phyloP scores from a whole-genome alignment of 2,329 filamentous ascomycete genomes.

The Fusarium veterinarium region DNA sequence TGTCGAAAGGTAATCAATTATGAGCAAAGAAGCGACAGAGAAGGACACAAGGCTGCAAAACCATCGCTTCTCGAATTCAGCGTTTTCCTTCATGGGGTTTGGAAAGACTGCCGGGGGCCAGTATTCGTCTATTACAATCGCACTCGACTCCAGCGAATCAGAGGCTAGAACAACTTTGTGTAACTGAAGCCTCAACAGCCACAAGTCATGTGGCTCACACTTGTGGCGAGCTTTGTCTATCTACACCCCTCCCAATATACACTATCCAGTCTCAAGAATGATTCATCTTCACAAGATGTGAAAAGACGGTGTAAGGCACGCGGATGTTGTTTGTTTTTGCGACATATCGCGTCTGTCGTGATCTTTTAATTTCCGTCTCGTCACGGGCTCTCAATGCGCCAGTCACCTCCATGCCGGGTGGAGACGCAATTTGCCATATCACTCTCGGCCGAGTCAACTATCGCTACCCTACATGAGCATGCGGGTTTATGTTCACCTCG shows the following conservation, averaged over 20 bases:
- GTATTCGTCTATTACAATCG: no score
- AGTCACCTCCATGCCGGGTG: slow-evolving; percentile 12
- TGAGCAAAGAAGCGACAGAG: no score
- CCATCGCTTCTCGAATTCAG: no score
- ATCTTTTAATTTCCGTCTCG: slow-evolving; percentile 32
- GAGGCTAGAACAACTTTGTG: background rate
- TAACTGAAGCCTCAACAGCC: background rate
- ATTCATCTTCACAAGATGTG: slow-evolving; percentile 13
- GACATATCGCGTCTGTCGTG: slow-evolving; percentile 7
- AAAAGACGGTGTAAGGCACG: slow-evolving; percentile 35
- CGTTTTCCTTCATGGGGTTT: no score
- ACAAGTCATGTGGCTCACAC: background rate
- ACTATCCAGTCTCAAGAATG: background rate
- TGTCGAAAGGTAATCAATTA: no score
- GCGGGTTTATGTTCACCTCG: background rate
- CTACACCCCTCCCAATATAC: slow-evolving; percentile 5
- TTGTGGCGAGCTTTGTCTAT: slow-evolving; percentile 2
- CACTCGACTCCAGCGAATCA: background rate
- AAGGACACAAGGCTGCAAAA: no score
- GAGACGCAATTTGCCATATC: slow-evolving; percentile 24
- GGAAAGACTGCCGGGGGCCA: no score
- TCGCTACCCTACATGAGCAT: slow-evolving; percentile 25
- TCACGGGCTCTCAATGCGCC: slow-evolving; percentile 20
- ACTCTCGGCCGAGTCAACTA: slow-evolving; percentile 31
- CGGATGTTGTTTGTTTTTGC: slow-evolving; percentile 23